Evolutionary conservation across 805 yeast species (phyloP), one percentile per base, ranked within the genome.

Genomic region (Zygotorulaspora florentina): DNA sequence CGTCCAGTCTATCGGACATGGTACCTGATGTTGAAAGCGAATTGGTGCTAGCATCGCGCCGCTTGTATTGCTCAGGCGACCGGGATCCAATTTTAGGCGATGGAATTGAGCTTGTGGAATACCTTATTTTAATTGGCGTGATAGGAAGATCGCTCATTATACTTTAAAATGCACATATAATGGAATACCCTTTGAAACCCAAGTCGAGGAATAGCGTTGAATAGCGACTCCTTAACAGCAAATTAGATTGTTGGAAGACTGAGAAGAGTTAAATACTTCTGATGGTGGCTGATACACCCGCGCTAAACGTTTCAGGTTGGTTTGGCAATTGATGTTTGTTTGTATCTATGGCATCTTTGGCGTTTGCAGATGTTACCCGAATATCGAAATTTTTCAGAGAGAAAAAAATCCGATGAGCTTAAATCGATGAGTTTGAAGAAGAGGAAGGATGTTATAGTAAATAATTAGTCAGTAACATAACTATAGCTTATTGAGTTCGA

Each of bases 91-190:
- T 35, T 29, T 40, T 50, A 8, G 60, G 58, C 4, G 62, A 57
- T 16, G 62, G 62, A 31, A 57, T 57, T 16, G 47, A 49, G 20
- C 57, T 53, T 10, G 17, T 31, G 29, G 20, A 36, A 8, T 40
- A 17, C 17, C 39, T 39, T 15, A 18, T 42, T 43, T 37, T 51
- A 12, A 48, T 43, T 16, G 61, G 61, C 2, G 61, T 57, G 13
- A 45, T 49, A 8, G 55, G 56, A n/a, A 40, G 26, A 15, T 39
- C 44, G 16, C 40, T 47, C 53, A 43, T 45, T 28, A 23, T 33
- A 38, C 12, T 33, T n/a, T 13, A 3, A 8, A 13, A 7, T 33
- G 36, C 8, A 29, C 33, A 20, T 20, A 7, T 20, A 20, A 20
- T 5, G 25, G 4, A 20, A 20, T 20, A 20, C 25, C 33, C 8